Percentiles rank a stretch among this genome's conserved stretches.
Conservation (phyloP, 2,329 filamentous ascomycete genomes). For the Colletotrichum ledebouriae region DNA sequence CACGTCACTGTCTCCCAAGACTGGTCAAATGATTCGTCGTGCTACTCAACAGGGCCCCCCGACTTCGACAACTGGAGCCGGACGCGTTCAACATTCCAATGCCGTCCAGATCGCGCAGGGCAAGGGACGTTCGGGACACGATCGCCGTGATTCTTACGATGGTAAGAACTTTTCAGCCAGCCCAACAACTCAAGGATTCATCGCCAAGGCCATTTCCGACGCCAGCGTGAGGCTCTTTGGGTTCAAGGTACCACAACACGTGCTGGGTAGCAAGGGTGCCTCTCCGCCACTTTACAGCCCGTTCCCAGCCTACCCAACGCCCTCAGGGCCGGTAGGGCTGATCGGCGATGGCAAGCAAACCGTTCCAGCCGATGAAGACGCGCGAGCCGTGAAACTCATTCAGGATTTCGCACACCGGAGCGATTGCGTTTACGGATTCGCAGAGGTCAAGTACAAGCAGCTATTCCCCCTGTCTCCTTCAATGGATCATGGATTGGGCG, state of each 20-base stretch:
- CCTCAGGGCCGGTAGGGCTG: constrained; percentile 71
- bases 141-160: constrained; percentile 85
- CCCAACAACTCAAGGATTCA: constrained; percentile 86
- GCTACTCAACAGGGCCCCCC: constrained; percentile 83
- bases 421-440: constrained; percentile 97
- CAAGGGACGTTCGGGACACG: constrained; percentile 74
- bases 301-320: constrained; percentile 86
- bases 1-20: constrained; percentile 64
- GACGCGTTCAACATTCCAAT: constrained; percentile 75
- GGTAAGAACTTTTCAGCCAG: constrained; percentile 75
- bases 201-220: constrained; percentile 95
- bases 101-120: constrained; percentile 81
- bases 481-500: constrained; percentile 77
- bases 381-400: constrained; percentile 81
- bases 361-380: constrained; percentile 81
- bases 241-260: constrained; percentile 75
- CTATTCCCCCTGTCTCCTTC: constrained; percentile 90
- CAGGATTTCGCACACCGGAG: constrained; percentile 94
- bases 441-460: constrained; percentile 98
- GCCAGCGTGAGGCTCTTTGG: constrained; percentile 84
- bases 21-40: constrained; percentile 77
- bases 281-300: constrained; percentile 85
- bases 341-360: constrained; percentile 75
- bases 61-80: constrained; percentile 76
- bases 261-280: constrained; percentile 68